Evolutionary conservation across 345 rosid genomes (phyloP).

Genomic region (Citrus hindsii): DNA sequence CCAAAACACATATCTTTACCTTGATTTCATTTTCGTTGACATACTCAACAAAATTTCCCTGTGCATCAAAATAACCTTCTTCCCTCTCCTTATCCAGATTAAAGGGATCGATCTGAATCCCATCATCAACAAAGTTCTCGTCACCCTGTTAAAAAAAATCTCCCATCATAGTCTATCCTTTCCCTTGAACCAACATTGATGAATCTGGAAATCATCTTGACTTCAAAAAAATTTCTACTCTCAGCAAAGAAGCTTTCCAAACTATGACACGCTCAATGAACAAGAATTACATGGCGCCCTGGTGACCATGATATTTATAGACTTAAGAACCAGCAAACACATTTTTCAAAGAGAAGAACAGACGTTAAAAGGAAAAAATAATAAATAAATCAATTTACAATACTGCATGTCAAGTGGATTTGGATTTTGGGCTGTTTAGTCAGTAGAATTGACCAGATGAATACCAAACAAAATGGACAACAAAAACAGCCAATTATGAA

Average conservation of each 20-base stretch:
- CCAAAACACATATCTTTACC: constrained; percentile 37
- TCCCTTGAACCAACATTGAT: constrained; percentile 10
- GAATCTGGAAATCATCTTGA: constrained; percentile 14
- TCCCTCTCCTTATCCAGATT: constrained; percentile 88
- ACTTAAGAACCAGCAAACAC: neutral
- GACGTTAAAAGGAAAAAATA: neutral
- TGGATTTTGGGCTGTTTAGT: neutral
- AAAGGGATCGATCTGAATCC: constrained; percentile 90
- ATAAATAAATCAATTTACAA: neutral
- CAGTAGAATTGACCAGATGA: neutral
- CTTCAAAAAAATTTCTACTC: constrained; percentile 6
- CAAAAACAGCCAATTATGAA: neutral
- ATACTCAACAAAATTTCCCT: constrained; percentile 92
- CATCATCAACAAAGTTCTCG: constrained; percentile 78
- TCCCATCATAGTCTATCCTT: constrained; percentile 25
- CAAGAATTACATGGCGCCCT: neutral
- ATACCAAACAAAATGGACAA: neutral
- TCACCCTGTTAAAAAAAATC: constrained; percentile 54
- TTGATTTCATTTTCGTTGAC: constrained; percentile 66
- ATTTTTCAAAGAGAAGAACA: neutral
- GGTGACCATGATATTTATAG: neutral
- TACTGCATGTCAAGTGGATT: neutral
- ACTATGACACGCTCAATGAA: neutral
- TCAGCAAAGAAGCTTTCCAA: constrained; percentile 12
- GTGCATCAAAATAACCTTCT: constrained; percentile 92